Evolutionary conservation across 1,284 basidiomycete species (phyloP), one percentile per base, ranked within the genome.

Genomic region (Papiliotrema nemorosa): DNA sequence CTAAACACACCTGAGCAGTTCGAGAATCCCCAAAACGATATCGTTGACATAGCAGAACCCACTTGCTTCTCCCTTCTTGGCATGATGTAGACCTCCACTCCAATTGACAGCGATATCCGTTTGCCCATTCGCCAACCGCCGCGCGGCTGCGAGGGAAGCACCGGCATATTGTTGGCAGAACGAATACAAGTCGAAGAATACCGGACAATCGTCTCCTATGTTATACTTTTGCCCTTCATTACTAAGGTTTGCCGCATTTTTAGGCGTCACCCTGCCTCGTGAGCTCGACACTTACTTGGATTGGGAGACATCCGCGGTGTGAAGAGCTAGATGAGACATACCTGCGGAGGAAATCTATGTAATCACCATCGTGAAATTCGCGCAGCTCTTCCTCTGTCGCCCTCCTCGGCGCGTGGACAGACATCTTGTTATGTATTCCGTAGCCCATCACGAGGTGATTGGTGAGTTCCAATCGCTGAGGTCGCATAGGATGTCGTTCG

Each of bases 401-500:
- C 14, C 84, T 78, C 18, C 90, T 82, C 1, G 93, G 93, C 57
- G 89, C 85, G 70, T 90, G 96, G 37, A 97, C 88, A 62, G 93
- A 87, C 74, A 99, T 97, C 65, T 92, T 86, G 66, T 96, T 88
- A 77, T 98, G 92, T 18, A 99, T 78, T 3, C 92, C 94, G 66
- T 98, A 99, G 0, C 92, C 94, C 69, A 96, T 83, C 5, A 98
- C 94, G 39, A 99, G 82, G 5, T 91, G 85, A 64, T 98, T 98
- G 6, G 94, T 97, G 44, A 99, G 75, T 3, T 92, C 93, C 10
- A 98, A 76, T 14, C 96, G 82, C 58, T 97, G 91, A 1, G 94
- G 94, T 69, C 97, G 96, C 94, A 98, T 98, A 2, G 94, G 96
- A 78, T 98, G 94, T 40, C 87, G 81, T 81, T 97, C 91, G 54